Evolutionary conservation across 768 basidiomycete genomes (phyloP).

Genomic region (Mycena sanguinolenta): DNA sequence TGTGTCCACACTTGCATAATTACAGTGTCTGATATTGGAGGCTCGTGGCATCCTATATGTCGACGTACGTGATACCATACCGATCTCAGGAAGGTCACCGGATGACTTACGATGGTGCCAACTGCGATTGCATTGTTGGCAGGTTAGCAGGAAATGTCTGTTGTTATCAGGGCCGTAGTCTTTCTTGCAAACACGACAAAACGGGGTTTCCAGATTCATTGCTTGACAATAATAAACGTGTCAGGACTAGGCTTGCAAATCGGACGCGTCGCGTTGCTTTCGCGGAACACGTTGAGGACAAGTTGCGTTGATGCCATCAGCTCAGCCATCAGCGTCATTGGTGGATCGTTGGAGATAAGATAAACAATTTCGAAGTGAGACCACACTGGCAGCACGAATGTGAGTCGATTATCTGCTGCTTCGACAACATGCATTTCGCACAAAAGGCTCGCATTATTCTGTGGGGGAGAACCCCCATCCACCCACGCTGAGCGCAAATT

Average conservation of each 20-base stretch:
- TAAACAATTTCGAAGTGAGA: neutral
- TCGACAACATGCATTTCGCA: slow-evolving; percentile 7
- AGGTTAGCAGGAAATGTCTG: slow-evolving; percentile 21
- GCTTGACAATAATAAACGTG: too few relatives aligned
- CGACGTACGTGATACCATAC: neutral
- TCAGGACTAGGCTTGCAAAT: too few relatives aligned
- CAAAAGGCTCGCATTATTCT: slow-evolving; percentile 19
- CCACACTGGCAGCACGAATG: neutral
- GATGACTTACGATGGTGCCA: slow-evolving; percentile 27
- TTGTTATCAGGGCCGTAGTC: too few relatives aligned
- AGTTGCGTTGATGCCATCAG: neutral
- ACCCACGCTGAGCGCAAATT: slow-evolving; percentile 62
- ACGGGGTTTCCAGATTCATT: neutral
- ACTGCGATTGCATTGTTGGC: slow-evolving; percentile 4
- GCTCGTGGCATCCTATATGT: slow-evolving; percentile 10
- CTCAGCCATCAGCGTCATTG: too few relatives aligned
- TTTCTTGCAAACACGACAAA: slow-evolving; percentile 8
- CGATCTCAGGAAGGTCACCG: neutral
- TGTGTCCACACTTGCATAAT: neutral
- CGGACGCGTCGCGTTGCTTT: too few relatives aligned
- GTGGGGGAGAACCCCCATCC: slow-evolving; percentile 43
- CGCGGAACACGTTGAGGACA: too few relatives aligned
- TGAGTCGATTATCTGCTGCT: neutral
- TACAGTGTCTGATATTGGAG: slow-evolving; percentile 7
- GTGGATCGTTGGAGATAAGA: neutral